Percentiles rank a stretch among this genome's conserved stretches.
These are phyloP conservation scores for Penicillium lagena DNA, from an alignment of 495 filamentous ascomycete genomes.

Conservation along the genomic window DNA sequence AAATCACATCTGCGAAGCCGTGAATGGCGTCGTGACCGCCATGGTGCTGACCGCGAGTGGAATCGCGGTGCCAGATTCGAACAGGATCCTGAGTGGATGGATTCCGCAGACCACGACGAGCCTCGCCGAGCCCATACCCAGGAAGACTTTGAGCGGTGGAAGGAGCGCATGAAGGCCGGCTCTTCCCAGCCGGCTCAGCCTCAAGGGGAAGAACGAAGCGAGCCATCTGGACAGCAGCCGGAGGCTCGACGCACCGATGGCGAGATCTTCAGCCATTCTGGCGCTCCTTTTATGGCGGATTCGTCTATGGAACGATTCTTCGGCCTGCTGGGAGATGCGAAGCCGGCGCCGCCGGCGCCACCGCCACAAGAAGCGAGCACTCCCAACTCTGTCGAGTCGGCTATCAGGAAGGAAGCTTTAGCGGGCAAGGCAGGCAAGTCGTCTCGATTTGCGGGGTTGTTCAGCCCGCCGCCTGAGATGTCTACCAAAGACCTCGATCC, in stretches of 20 bases:
- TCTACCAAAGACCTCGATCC: conserved; percentile 48
- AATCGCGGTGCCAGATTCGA: conserved; percentile 48
- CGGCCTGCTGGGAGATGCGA: conserved; percentile 53
- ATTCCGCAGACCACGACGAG: conserved; percentile 67
- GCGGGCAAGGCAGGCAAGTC: conserved; percentile 43
- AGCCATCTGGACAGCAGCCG: conserved; percentile 16
- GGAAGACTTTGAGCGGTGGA: conserved; percentile 94
- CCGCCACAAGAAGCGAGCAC: conserved; percentile 17
- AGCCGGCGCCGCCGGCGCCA: conserved; percentile 28
- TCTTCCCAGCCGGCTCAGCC: conserved; percentile 20
- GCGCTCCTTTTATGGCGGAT: conserved; percentile 47
- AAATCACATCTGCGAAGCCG: conserved; percentile 48
- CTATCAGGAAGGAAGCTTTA: conserved; percentile 17
- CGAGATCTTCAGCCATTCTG: conserved; percentile 27
- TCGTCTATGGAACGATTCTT: conserved; percentile 76
- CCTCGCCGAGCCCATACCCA: conserved; percentile 63
- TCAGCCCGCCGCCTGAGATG: conserved; percentile 58
- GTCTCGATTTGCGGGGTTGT: conserved; percentile 81
- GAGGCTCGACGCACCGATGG: conserved; percentile 31
- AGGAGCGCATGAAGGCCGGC: conserved; percentile 79
- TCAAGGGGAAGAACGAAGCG: conserved; percentile 42
- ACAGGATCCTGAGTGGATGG: conserved; percentile 82
- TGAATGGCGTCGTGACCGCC: conserved; percentile 59
- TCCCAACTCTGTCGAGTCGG: conserved; percentile 19
- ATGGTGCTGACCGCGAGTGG: conserved; percentile 60